Evolutionary conservation across 139 green algal genomes (phyloP).

Genomic region (Chlorella vulgaris): DNA sequence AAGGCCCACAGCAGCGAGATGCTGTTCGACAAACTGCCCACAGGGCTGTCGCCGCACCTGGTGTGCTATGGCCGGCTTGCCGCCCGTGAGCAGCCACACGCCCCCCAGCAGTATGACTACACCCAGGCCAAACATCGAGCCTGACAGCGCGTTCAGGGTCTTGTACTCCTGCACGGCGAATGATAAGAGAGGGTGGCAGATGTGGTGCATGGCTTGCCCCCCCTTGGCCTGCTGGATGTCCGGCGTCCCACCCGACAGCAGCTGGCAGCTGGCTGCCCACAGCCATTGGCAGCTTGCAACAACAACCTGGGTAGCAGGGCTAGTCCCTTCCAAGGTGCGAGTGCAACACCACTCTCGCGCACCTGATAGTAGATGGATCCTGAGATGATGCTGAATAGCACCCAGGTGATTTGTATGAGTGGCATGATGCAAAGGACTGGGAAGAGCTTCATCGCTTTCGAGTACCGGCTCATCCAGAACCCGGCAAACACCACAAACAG

Average conservation of each 20-base stretch:
- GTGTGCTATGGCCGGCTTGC: no score
- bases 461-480: slow-evolving; percentile 77
- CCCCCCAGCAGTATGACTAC: slow-evolving; percentile 50
- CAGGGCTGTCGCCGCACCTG: no score
- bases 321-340: no score
- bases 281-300: neutral
- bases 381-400: slow-evolving; percentile 79
- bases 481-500: slow-evolving; percentile 70
- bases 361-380: slow-evolving; percentile 80
- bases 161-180: slow-evolving; percentile 64
- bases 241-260: no score
- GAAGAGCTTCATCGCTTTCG: slow-evolving; percentile 82
- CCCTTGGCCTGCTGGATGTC: no score
- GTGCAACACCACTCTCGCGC: neutral
- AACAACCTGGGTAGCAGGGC: no score
- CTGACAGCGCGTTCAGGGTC: slow-evolving; percentile 55
- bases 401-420: slow-evolving; percentile 87
- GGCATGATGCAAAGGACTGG: slow-evolving; percentile 87
- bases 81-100: slow-evolving; percentile 36
- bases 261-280: neutral
- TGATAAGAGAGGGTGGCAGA: no score
- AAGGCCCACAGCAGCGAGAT: no score
- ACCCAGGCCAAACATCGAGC: slow-evolving; percentile 78
- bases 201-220: neutral
- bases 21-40: no score